Evolutionary conservation across 208 protist species (phyloP).

Genomic region (Trypanosoma avium): DNA sequence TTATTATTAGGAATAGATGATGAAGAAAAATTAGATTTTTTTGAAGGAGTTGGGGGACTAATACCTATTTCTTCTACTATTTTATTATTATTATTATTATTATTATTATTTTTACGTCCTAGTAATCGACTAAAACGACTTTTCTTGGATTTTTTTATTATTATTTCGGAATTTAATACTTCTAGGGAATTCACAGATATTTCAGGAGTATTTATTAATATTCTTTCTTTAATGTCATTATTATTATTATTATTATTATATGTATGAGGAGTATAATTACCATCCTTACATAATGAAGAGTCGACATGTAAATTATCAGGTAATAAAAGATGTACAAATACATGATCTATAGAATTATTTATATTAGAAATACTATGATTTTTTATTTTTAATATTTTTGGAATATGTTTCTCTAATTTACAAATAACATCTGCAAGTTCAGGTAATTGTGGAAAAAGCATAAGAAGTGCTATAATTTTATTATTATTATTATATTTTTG

Average conservation of each 20-base stretch:
- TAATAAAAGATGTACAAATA: background rate
- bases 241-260: too few relatives aligned
- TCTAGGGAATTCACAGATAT: too few relatives aligned
- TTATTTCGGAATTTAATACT: background rate
- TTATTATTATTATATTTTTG: too few relatives aligned
- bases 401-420: background rate
- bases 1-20: too few relatives aligned
- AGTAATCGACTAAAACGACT: slow-evolving; percentile 6
- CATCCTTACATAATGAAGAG: too few relatives aligned
- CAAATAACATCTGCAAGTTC: background rate
- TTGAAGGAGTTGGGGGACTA: too few relatives aligned
- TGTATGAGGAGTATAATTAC: too few relatives aligned
- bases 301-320: background rate
- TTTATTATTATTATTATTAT: background rate
- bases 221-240: too few relatives aligned
- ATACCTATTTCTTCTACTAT: too few relatives aligned
- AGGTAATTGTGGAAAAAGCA: slow-evolving; percentile 9
- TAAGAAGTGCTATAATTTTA: background rate
- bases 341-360: background rate
- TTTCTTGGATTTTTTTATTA: background rate
- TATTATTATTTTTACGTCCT: background rate
- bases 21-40: too few relatives aligned
- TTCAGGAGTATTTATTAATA: too few relatives aligned
- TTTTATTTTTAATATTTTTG: background rate
- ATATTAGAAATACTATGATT: background rate